Conservation (phyloP, 2,329 filamentous ascomycete species). For the Beauveria bassiana region DNA sequence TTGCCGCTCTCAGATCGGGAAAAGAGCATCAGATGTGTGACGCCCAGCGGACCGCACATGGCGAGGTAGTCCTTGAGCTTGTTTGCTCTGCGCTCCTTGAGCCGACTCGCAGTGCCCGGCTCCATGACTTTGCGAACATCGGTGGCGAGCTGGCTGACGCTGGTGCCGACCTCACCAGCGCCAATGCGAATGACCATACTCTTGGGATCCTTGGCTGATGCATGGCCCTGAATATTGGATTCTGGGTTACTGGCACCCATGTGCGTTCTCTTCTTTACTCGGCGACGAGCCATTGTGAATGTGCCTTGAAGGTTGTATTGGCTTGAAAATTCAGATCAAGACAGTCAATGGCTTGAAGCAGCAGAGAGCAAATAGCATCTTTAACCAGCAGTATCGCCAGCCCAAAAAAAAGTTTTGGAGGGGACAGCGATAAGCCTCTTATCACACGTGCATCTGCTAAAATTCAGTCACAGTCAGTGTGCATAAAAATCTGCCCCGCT, state of each 20-base stretch:
- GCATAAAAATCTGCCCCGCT: slow-evolving; percentile 25
- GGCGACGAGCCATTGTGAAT: slow-evolving; percentile 63
- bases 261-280: slow-evolving; percentile 87
- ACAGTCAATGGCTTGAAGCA: slow-evolving; percentile 8
- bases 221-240: slow-evolving; percentile 48
- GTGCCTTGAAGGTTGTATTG: background rate
- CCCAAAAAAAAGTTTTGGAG: slow-evolving; percentile 26
- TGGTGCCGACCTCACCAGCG: slow-evolving; percentile 85
- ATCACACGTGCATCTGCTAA: slow-evolving; percentile 7
- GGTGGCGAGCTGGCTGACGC: slow-evolving; percentile 81
- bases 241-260: slow-evolving; percentile 56
- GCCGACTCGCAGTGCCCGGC: slow-evolving; percentile 78
- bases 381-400: background rate
- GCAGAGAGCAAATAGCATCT: background rate
- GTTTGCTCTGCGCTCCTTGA: slow-evolving; percentile 87
- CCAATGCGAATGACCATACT: slow-evolving; percentile 98
- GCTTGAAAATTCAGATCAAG: background rate
- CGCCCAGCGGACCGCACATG: slow-evolving; percentile 90
- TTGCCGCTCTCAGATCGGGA: slow-evolving; percentile 85
- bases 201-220: slow-evolving; percentile 68
- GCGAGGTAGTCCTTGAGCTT: slow-evolving; percentile 84
- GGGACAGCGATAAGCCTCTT: slow-evolving; percentile 20
- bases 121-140: slow-evolving; percentile 95
- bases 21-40: slow-evolving; percentile 88
- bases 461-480: slow-evolving; percentile 18